A percentile compares a stretch with the other conserved stretches of the same genome.
phyloP scores from a whole-genome alignment of 2,329 filamentous ascomycete genomes.

The Alternaria ventricosa region DNA sequence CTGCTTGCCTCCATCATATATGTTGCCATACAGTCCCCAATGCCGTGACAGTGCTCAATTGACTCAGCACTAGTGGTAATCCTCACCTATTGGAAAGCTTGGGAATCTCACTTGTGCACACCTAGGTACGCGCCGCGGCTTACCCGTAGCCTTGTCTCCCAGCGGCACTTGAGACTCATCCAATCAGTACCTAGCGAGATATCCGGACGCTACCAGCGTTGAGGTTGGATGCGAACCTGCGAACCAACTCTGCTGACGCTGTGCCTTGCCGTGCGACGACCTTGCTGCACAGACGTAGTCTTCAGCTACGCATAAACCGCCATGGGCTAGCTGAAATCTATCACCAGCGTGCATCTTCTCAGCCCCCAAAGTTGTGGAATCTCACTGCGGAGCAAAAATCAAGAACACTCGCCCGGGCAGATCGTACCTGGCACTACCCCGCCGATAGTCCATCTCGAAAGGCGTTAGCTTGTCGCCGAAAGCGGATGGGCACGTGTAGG shows the following conservation, averaged over 20 bases:
- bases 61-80: background rate
- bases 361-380: background rate
- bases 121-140: constrained; percentile 15
- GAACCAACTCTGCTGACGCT: background rate
- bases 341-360: background rate
- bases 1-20: background rate
- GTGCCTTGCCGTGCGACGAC: background rate
- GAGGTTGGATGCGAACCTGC: background rate
- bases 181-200: constrained; percentile 4
- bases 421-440: constrained; percentile 11
- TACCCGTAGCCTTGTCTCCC: constrained; percentile 13
- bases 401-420: background rate
- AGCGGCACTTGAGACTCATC: constrained; percentile 4
- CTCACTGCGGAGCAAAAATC: background rate
- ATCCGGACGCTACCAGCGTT: background rate
- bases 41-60: background rate
- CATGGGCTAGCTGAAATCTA: background rate
- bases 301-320: background rate
- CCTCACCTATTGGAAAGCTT: background rate
- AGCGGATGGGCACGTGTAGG: background rate
- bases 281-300: background rate
- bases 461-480: background rate
- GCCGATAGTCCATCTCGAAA: background rate
- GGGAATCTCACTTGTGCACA: background rate
- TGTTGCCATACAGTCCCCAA: background rate